Evolutionary conservation across 2,329 filamentous ascomycete species (phyloP).

Genomic region (Fusarium sacchari): DNA sequence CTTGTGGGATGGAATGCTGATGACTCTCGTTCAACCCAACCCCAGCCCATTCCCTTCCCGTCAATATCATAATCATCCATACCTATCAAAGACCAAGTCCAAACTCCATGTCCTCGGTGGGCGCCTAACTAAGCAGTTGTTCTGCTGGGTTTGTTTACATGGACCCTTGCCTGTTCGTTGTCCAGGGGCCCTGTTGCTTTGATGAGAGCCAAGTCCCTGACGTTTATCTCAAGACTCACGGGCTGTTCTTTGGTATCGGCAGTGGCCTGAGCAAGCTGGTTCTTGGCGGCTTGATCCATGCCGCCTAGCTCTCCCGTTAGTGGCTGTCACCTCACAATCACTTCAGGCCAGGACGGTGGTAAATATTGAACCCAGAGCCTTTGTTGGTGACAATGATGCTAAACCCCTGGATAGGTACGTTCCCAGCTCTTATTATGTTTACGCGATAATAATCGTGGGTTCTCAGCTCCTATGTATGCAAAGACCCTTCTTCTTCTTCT

Average conservation of each 20-base stretch:
- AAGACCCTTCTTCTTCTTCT: neutral
- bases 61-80: neutral
- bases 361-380: slow-evolving; percentile 20
- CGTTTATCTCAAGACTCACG: slow-evolving; percentile 19
- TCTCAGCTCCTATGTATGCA: neutral
- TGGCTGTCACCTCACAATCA: slow-evolving; percentile 33
- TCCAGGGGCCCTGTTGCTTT: slow-evolving; percentile 32
- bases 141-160: slow-evolving; percentile 36
- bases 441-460: neutral
- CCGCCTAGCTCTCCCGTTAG: slow-evolving; percentile 29
- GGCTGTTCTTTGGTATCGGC: neutral
- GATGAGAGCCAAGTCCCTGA: slow-evolving; percentile 36
- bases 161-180: slow-evolving; percentile 28
- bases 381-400: slow-evolving; percentile 22
- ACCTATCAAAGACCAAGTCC: neutral
- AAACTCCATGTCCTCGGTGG: slow-evolving; percentile 4
- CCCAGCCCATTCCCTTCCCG: slow-evolving; percentile 27
- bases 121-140: slow-evolving; percentile 24
- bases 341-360: slow-evolving; percentile 39
- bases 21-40: slow-evolving; percentile 12
- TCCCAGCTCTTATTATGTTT: neutral
- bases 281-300: slow-evolving; percentile 26
- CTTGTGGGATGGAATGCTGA: slow-evolving; percentile 32
- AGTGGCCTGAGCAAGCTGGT: slow-evolving; percentile 16
- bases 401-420: neutral